Percentiles rank a stretch among this genome's conserved stretches.
These are phyloP conservation scores for Penicillium sp. DNA, from an alignment of 2,329 filamentous ascomycete species.

Conservation along the genomic window DNA sequence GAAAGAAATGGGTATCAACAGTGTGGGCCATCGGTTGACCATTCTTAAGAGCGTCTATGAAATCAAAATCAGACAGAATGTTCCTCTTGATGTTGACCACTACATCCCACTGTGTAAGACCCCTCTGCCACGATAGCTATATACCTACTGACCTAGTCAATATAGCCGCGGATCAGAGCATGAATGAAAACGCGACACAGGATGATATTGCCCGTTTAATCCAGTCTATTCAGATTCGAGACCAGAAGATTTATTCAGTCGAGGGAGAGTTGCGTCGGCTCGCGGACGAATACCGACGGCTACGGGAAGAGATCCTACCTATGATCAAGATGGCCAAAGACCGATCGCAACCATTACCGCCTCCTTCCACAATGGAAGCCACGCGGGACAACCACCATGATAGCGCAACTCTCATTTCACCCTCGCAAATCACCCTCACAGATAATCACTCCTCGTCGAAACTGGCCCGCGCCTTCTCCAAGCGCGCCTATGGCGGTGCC, in stretches of 20 bases:
- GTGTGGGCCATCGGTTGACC: constrained; percentile 90
- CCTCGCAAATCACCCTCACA: constrained; percentile 29
- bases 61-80: constrained; percentile 89
- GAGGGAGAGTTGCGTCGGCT: constrained; percentile 82
- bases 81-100: constrained; percentile 87
- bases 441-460: constrained; percentile 52
- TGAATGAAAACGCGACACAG: constrained; percentile 83
- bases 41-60: constrained; percentile 97
- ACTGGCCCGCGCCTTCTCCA: constrained; percentile 72
- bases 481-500: constrained; percentile 68
- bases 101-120: constrained; percentile 87
- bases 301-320: constrained; percentile 89
- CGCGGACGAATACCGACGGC: constrained; percentile 81
- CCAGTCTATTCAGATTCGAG: constrained; percentile 82
- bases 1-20: constrained; percentile 90
- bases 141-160: constrained; percentile 11
- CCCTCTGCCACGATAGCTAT: not conserved
- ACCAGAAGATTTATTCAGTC: constrained; percentile 81
- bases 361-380: constrained; percentile 37
- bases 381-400: constrained; percentile 28
- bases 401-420: constrained; percentile 42
- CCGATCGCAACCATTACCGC: constrained; percentile 80
- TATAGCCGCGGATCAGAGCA: constrained; percentile 83
- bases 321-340: constrained; percentile 90
- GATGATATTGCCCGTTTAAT: constrained; percentile 92